phyloP scores from a whole-genome alignment of 2,329 filamentous ascomycete genomes.

The Cytospora chrysosperma region DNA sequence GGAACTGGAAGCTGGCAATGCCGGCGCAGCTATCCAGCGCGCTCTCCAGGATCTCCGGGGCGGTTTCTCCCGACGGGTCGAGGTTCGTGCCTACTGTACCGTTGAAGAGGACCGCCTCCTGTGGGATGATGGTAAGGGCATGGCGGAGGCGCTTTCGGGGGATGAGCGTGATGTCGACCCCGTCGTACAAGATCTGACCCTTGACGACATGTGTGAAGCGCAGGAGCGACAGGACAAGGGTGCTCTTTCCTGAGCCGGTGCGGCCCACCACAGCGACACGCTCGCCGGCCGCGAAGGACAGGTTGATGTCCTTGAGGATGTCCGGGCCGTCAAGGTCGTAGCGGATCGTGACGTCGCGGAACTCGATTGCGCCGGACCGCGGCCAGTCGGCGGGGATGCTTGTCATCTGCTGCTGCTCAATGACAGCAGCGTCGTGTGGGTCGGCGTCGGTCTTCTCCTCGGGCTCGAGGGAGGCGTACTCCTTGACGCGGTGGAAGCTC shows the following conservation, averaged over 20 bases:
- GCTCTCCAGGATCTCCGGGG: conserved; percentile 52
- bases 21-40: conserved; percentile 63
- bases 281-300: conserved; percentile 48
- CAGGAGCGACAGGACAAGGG: conserved; percentile 39
- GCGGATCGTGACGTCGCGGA: conserved; percentile 31
- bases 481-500: conserved; percentile 39
- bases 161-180: conserved; percentile 36
- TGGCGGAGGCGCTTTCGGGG: conserved; percentile 36
- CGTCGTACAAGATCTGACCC: conserved; percentile 37
- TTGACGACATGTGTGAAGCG: conserved; percentile 36
- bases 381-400: conserved; percentile 31
- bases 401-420: background rate
- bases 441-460: conserved; percentile 28
- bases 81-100: conserved; percentile 53
- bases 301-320: conserved; percentile 31
- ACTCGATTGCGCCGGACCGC: conserved; percentile 29
- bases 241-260: conserved; percentile 68
- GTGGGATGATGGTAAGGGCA: conserved; percentile 40
- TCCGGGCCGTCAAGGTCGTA: conserved; percentile 32
- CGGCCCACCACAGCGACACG: conserved; percentile 67
- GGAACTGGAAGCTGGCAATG: conserved; percentile 50
- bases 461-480: conserved; percentile 32
- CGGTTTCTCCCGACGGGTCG: conserved; percentile 60
- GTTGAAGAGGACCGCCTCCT: conserved; percentile 39
- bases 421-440: background rate